These are phyloP conservation scores for Arctium minus DNA, from an alignment of 129 eudicot species.

Conservation along the genomic window DNA sequence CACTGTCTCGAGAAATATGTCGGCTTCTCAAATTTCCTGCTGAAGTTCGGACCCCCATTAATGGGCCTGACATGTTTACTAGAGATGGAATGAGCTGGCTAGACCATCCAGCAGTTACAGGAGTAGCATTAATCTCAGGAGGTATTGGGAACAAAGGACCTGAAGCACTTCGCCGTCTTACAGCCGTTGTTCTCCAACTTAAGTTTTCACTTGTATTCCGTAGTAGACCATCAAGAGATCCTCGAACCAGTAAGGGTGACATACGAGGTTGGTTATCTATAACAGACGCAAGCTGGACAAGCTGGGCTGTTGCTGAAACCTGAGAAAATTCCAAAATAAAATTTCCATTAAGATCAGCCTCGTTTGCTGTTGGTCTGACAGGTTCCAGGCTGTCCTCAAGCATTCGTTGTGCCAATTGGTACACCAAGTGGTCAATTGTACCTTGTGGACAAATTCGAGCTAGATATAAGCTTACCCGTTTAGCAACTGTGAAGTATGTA, in stretches of 20 bases:
- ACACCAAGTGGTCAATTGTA: constrained; percentile 87
- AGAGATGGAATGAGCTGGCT: constrained; percentile 66
- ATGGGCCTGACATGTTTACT: constrained; percentile 72
- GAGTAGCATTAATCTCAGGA: constrained; percentile 58
- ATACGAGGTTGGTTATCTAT: constrained; percentile 79
- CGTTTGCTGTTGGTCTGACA: constrained; percentile 36
- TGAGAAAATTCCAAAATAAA: constrained; percentile 77
- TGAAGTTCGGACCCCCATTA: constrained; percentile 69
- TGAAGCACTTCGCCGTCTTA: constrained; percentile 71
- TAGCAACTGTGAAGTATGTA: constrained; percentile 87
- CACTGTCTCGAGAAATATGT: constrained; percentile 91
- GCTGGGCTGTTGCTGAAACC: constrained; percentile 57
- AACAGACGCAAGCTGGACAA: constrained; percentile 55
- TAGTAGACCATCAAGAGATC: constrained; percentile 69
- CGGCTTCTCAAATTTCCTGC: constrained; percentile 80
- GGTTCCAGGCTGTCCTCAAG: constrained; percentile 86
- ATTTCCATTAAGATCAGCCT: constrained; percentile 51
- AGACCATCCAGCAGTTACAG: constrained; percentile 59
- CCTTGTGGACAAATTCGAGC: constrained; percentile 95
- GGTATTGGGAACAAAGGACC: constrained; percentile 68
- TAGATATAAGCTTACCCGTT: constrained; percentile 81
- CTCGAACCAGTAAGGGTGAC: constrained; percentile 81
- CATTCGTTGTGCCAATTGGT: constrained; percentile 87
- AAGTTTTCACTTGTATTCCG: constrained; percentile 78
- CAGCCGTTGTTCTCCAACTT: constrained; percentile 63